Evolutionary conservation across 78 protist species (phyloP).

Genomic region (Chrysochromulina parva): DNA sequence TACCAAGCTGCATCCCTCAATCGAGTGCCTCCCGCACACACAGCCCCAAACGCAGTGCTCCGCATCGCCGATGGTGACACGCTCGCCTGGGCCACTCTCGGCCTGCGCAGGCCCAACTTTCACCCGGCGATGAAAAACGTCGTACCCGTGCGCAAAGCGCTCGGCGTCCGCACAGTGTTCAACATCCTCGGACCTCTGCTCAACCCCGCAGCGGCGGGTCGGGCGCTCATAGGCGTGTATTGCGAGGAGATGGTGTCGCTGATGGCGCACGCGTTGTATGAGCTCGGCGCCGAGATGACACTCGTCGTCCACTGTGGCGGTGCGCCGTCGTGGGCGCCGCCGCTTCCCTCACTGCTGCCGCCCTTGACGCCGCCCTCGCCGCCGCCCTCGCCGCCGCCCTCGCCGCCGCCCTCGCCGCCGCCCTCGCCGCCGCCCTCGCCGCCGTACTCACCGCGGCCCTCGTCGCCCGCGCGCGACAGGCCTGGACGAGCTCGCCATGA

Average conservation of each 20-base stretch:
- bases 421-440: too few species aligned
- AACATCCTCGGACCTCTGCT: conserved; percentile 23
- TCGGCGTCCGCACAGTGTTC: conserved; percentile 30
- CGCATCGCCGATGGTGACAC: too few species aligned
- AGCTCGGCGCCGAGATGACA: neutral
- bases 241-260: neutral
- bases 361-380: neutral
- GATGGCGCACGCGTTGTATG: neutral
- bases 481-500: too few species aligned
- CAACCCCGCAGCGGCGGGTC: neutral
- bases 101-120: too few species aligned
- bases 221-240: neutral
- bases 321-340: neutral
- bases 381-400: too few species aligned
- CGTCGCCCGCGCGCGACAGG: too few species aligned
- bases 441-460: too few species aligned
- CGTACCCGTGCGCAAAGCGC: conserved; percentile 21
- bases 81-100: too few species aligned
- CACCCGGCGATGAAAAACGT: conserved; percentile 25
- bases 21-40: too few species aligned
- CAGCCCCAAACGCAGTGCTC: too few species aligned
- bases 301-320: neutral
- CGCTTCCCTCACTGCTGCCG: neutral
- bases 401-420: too few species aligned
- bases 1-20: too few species aligned